A percentile compares a stretch with the other conserved stretches of the same genome.
These are phyloP conservation scores for Boletus sp. DNA, from an alignment of 768 basidiomycete genomes.

Conservation along the genomic window DNA sequence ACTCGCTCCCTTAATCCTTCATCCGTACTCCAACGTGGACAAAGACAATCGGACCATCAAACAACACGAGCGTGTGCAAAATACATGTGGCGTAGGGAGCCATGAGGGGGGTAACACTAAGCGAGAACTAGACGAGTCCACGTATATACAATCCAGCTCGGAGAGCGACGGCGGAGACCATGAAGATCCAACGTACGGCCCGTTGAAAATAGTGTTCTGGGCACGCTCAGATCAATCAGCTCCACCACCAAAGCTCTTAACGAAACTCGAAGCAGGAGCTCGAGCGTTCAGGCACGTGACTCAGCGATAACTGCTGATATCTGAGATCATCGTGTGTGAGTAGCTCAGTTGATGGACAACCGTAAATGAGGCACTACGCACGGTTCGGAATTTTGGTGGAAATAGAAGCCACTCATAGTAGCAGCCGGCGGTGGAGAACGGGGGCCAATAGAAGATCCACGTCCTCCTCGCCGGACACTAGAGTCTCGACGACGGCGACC, in stretches of 20 bases:
- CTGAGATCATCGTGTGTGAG: conserved; percentile 37
- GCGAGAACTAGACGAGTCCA: conserved; percentile 10
- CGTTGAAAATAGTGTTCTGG: neutral
- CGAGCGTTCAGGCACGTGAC: conserved; percentile 69
- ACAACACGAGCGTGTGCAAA: conserved; percentile 11
- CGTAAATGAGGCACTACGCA: conserved; percentile 41
- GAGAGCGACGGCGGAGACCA: neutral
- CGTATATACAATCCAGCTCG: conserved; percentile 13
- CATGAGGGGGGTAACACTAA: conserved; percentile 20
- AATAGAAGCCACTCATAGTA: conserved; percentile 89
- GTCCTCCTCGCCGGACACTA: conserved; percentile 41
- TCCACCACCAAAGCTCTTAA: conserved; percentile 34
- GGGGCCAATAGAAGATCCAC: conserved; percentile 49
- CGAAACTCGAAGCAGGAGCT: conserved; percentile 87
- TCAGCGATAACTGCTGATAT: conserved; percentile 85
- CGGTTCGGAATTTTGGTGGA: conserved; percentile 92
- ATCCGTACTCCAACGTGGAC: neutral
- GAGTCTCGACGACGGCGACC: conserved; percentile 42
- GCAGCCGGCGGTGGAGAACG: conserved; percentile 50
- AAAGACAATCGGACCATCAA: neutral
- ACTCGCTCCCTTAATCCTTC: too few relatives aligned
- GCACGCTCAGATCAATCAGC: neutral
- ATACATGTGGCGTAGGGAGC: conserved; percentile 19
- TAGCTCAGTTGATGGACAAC: conserved; percentile 3
- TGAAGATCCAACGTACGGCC: conserved; percentile 6